Base-by-base conservation (phyloP, 305 asterid species). In the Fraxinus velutina region DNA sequence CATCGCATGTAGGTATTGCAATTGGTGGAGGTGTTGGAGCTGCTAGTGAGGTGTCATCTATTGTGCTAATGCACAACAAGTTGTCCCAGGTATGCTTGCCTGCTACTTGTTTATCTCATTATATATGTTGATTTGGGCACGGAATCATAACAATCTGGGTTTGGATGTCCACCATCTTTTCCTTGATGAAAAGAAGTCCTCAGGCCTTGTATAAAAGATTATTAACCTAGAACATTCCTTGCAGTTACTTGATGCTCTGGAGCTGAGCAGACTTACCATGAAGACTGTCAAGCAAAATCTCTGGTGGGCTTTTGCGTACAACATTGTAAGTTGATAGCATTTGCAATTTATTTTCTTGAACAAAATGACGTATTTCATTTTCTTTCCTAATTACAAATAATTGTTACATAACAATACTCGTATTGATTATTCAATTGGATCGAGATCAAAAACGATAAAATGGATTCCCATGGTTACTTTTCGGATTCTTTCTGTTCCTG, bases 271-370 rank as follows among this genome's bases (percentile, higher is more conserved):
- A 85, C 92, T 90, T 82, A 96, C 99, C 84, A 96, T 96, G 98
- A 94, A 89, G 85, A 96, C 99, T 37, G 95, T 96, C 80, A 92
- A 90, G 92, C 98, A 94, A 90, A 94, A 96, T 76, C 98, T 96
- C 77, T 94, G 99, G 94, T 96, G 99, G 99, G 99, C 99, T 64
- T 96, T 96, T 82, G 98, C 92, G 17, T 94, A 93, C 94, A 96
- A 94, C 86, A 93, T 96, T 71, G 99, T 94, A 90, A 91, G 99
- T 88, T 81, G 82, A 74, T 29, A 6, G 4, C 55, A 62, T n/a
- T 76, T 83, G 73, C 82, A 79, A 83, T 39, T 80, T 79, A 60
- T 15, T 81, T 42, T 55, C 84, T 71, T 71, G 57, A 44, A 1
- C 27, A 15, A 75, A 44, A 76, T 6, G 42, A 32, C 8, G 50